Evolutionary conservation across 202 grass and related monocot species (phyloP).

Genomic region (Elaeis oleifera): DNA sequence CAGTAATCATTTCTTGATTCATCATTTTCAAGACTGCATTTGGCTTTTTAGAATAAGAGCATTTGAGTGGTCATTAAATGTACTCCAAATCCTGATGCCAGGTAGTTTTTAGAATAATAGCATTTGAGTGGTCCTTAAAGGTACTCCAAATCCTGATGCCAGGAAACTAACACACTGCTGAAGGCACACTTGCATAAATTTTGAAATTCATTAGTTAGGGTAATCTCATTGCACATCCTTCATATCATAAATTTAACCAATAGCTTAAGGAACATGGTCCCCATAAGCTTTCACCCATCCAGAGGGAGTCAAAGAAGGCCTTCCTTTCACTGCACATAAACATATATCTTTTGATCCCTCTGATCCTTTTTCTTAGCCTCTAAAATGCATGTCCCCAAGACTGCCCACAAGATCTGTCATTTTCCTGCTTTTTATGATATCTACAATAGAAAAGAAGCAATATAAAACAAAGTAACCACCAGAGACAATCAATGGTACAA

Average conservation of each 20-base stretch:
- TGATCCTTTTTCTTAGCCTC: background rate
- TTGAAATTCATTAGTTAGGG: background rate
- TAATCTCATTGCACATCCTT: background rate
- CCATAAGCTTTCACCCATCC: background rate
- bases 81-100: no score
- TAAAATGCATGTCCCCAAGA: conserved; percentile 13
- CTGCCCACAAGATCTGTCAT: conserved; percentile 21
- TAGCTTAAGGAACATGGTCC: background rate
- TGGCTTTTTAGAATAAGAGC: no score
- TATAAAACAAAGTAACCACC: background rate
- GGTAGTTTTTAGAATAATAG: no score
- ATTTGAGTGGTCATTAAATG: no score
- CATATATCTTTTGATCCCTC: background rate
- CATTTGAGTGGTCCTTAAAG: no score
- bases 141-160: no score
- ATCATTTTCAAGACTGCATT: no score
- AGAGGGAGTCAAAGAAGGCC: conserved; percentile 1
- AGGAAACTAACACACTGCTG: background rate
- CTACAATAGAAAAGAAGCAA: background rate
- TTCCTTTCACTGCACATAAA: background rate
- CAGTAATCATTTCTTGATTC: no score
- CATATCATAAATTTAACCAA: background rate
- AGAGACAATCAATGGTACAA: conserved; percentile 3
- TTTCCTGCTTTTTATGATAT: conserved; percentile 1
- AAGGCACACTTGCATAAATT: background rate